Evolutionary conservation across 805 yeast species (phyloP).

Genomic region (Starmerella vitae): DNA sequence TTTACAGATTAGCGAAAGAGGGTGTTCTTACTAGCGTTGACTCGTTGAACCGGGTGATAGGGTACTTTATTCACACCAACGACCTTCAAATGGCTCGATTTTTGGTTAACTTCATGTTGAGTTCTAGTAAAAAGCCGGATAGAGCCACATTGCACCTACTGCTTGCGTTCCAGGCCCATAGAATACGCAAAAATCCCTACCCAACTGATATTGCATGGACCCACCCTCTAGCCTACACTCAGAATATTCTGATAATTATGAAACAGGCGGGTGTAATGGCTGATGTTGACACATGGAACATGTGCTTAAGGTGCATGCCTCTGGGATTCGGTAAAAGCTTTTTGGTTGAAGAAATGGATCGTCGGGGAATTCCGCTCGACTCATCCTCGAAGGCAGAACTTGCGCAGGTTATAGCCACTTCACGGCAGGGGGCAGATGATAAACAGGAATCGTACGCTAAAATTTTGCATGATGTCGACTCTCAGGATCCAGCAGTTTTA

Average conservation of each 20-base stretch:
- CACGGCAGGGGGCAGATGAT: neutral
- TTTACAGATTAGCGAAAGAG: neutral
- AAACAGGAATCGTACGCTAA: neutral
- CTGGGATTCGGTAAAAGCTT: conserved; percentile 20
- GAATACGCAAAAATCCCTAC: conserved; percentile 10
- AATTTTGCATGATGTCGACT: conserved; percentile 4
- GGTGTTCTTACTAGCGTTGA: neutral
- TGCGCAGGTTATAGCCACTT: conserved; percentile 3
- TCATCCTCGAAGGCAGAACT: conserved; percentile 8
- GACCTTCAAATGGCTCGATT: conserved; percentile 13
- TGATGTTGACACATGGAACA: conserved; percentile 16
- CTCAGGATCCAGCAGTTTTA: conserved; percentile 4
- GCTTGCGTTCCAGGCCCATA: conserved; percentile 11
- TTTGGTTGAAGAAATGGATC: conserved; percentile 18
- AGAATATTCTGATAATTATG: conserved; percentile 6
- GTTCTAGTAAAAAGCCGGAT: conserved; percentile 1
- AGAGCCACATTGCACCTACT: conserved; percentile 11
- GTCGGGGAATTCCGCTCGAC: conserved; percentile 12
- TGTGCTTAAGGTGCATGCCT: conserved; percentile 18
- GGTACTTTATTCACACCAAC: conserved; percentile 7
- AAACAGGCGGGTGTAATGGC: conserved; percentile 6
- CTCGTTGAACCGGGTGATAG: conserved; percentile 11
- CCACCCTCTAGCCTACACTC: conserved; percentile 14
- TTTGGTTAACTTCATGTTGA: conserved; percentile 7
- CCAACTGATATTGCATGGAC: conserved; percentile 4